Percentiles rank a stretch among this genome's conserved stretches.
phyloP scores from a whole-genome alignment of 495 filamentous ascomycete species.

The Neurospora sp. region DNA sequence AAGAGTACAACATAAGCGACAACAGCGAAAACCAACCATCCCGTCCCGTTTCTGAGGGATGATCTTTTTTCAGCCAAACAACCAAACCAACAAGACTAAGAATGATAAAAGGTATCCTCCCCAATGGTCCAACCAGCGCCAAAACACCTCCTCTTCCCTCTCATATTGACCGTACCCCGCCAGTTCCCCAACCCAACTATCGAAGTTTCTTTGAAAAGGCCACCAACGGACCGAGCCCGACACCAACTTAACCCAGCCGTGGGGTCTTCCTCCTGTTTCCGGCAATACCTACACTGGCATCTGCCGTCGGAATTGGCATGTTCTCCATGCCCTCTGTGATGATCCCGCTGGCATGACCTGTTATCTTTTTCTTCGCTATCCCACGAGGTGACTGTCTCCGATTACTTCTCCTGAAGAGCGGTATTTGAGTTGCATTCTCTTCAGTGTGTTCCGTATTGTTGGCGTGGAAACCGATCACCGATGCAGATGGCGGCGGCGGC shows the following conservation, averaged over 20 bases:
- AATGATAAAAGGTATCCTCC: neutral
- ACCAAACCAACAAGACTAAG: neutral
- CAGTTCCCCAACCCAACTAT: neutral
- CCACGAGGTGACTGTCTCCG: conserved; percentile 31
- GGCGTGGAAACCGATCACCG: neutral
- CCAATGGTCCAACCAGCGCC: neutral
- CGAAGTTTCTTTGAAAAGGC: neutral
- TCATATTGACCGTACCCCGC: neutral
- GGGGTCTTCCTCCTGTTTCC: conserved; percentile 42
- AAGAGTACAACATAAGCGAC: conserved; percentile 7
- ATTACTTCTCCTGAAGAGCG: conserved; percentile 43
- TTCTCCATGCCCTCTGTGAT: conserved; percentile 54
- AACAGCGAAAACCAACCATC: neutral
- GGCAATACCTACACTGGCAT: conserved; percentile 24
- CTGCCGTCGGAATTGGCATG: conserved; percentile 31
- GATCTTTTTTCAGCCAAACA: neutral
- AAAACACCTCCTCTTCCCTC: neutral
- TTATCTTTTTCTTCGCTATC: conserved; percentile 34
- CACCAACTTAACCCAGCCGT: conserved; percentile 22
- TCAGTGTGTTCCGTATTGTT: conserved; percentile 19
- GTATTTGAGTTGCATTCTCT: conserved; percentile 17
- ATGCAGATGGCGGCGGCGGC: neutral
- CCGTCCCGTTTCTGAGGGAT: neutral
- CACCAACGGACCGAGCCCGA: neutral
- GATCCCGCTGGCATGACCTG: conserved; percentile 1